Base-by-base conservation (phyloP, 106 monocot genomes). In the Iris macrosiphon region DNA sequence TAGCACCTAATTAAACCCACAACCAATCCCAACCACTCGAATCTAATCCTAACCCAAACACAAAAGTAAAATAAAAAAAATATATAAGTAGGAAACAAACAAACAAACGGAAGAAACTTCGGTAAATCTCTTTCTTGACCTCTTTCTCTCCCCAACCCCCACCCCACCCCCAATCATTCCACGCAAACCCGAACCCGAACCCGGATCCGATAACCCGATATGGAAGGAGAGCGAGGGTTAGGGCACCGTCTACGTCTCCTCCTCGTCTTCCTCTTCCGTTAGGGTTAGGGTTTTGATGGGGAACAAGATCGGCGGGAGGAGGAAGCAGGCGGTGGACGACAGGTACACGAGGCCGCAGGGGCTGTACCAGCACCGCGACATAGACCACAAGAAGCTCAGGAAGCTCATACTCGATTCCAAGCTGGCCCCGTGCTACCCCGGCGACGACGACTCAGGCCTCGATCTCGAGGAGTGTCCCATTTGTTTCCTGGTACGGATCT, bases 391-490 rank as follows among this genome's bases (percentile, higher is more conserved):
- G 74, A 92, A 87, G 68, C 79, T 92, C 38, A 61, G 82, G 40
- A 82, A 80, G 71, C 82, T 87, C 38, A 87, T 92, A 24, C 87
- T 87, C 7, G 83, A 92, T 15, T 82, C 76, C 43, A 92, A 92
- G 73, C 76, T 92, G 6, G 87, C 92, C 3, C 92, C 92, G 9
- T 92, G 92, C 65, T 87, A 79, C 58, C 86, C 79, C 14, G 92
- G 87, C 1, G 67, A 63, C 19, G 92, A 92, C 1, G 92, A 92
- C 3, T 47, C 52, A 51, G 19, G 67, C 5, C 6, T 51, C 26
- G 83, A 92, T 51, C 79, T 73, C 15, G 92, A 92, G 45, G 92
- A 92, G 60, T 92, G 92, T 23, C 92, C 92, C 52, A 92, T 92
- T 57, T 92, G 92, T 68, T 87, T 92, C 67, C 62, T 83, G 92